These are phyloP conservation scores for Macrolepiota dolichaula DNA, from an alignment of 768 basidiomycete genomes.

Conservation along the genomic window DNA sequence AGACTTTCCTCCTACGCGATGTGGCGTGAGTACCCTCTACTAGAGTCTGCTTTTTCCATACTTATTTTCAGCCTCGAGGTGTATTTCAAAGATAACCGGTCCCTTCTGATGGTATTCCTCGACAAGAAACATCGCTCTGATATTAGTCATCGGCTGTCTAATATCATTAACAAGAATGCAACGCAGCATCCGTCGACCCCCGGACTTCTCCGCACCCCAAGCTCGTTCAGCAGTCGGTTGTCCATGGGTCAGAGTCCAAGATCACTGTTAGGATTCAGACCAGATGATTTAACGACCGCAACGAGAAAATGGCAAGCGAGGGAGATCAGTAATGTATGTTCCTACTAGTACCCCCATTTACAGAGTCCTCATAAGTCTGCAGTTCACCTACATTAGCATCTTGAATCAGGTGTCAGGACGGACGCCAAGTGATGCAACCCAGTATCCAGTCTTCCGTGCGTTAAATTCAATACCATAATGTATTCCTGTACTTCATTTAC, in stretches of 20 bases:
- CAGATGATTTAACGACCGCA: conserved; percentile 65
- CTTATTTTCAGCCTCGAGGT: conserved; percentile 65
- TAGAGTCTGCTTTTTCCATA: neutral
- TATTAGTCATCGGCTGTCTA: conserved; percentile 49
- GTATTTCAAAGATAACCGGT: conserved; percentile 91
- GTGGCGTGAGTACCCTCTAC: conserved; percentile 64
- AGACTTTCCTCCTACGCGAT: conserved; percentile 86
- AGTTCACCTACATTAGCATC: conserved; percentile 89
- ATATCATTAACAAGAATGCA: conserved; percentile 40
- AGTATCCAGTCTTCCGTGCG: conserved; percentile 89
- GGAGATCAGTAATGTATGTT: conserved; percentile 84
- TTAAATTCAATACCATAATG: conserved; percentile 5
- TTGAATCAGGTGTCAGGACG: conserved; percentile 91
- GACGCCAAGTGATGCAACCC: conserved; percentile 92
- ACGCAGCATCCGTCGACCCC: conserved; percentile 44
- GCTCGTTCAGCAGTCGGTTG: conserved; percentile 45
- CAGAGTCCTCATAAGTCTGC: neutral
- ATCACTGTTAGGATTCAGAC: conserved; percentile 44
- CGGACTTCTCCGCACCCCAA: conserved; percentile 50
- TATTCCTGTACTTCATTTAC: neutral
- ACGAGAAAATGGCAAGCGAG: conserved; percentile 85
- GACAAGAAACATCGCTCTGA: conserved; percentile 63
- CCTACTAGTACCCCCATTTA: neutral
- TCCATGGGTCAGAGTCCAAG: conserved; percentile 26
- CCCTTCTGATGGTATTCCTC: conserved; percentile 79